phyloP scores from a whole-genome alignment of 1,284 basidiomycete genomes.

The Neolentinus lepideus region DNA sequence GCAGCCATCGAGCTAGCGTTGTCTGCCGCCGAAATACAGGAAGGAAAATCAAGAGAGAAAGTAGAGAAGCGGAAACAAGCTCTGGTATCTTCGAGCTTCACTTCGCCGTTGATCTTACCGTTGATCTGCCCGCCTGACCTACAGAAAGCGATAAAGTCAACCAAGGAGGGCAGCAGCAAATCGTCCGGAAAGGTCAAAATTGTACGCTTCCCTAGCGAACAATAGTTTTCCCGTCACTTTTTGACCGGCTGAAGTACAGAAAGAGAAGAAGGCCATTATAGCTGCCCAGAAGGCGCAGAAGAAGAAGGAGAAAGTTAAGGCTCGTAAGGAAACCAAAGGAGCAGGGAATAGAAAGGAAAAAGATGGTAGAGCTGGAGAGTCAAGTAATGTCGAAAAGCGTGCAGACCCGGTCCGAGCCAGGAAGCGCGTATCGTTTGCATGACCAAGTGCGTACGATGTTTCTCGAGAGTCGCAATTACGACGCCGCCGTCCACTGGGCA shows the following conservation, averaged over 20 bases:
- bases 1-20: neutral
- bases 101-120: neutral
- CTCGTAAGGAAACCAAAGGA: neutral
- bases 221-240: neutral
- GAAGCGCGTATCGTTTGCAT: neutral
- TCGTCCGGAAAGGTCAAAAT: neutral
- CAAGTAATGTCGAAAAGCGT: neutral
- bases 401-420: neutral
- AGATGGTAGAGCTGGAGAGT: neutral
- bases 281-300: neutral
- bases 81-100: neutral
- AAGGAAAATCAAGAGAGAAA: neutral
- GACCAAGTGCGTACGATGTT: no score
- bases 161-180: neutral
- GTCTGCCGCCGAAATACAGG: neutral
- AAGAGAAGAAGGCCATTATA: neutral
- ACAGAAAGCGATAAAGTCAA: neutral
- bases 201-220: neutral
- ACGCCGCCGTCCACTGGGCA: no score
- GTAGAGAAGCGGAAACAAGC: neutral
- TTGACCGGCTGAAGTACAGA: neutral
- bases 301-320: neutral
- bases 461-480: no score
- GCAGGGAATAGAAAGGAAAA: neutral
- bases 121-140: neutral